Conservation (phyloP, 768 basidiomycete species). For the Clitopilus hobsonii region DNA sequence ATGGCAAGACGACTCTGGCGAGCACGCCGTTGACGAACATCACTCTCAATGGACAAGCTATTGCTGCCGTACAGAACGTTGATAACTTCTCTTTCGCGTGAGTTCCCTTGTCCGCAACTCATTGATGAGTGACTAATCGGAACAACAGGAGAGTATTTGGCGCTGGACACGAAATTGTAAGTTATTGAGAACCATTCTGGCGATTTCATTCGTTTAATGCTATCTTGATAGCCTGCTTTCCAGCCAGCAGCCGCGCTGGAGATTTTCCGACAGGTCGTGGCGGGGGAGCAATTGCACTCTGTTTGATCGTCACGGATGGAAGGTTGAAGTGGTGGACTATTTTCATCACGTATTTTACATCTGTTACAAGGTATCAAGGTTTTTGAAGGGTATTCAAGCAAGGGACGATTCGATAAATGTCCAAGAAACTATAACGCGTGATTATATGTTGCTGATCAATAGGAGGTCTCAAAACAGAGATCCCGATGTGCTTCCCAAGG, state of each 20-base stretch:
- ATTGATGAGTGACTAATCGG: neutral
- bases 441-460: neutral
- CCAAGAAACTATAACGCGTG: too few relatives aligned
- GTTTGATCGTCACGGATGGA: too few relatives aligned
- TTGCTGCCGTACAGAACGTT: slow-evolving; percentile 60
- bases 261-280: slow-evolving; percentile 54
- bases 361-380: too few relatives aligned
- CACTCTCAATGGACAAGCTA: slow-evolving; percentile 44
- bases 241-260: slow-evolving; percentile 53
- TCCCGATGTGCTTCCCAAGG: neutral
- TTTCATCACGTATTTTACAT: too few relatives aligned
- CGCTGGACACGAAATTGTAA: slow-evolving; percentile 64
- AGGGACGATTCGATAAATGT: too few relatives aligned
- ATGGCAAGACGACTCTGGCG: slow-evolving; percentile 32
- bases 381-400: neutral
- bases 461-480: neutral
- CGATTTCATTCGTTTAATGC: too few relatives aligned
- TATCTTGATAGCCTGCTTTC: slow-evolving; percentile 66
- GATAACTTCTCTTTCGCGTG: slow-evolving; percentile 67
- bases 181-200: too few relatives aligned
- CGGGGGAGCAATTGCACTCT: slow-evolving; percentile 29
- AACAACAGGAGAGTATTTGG: slow-evolving; percentile 44
- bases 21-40: slow-evolving; percentile 44
- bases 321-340: too few relatives aligned
- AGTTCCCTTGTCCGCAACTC: slow-evolving; percentile 17